Evolutionary conservation across 805 yeast species (phyloP).

Genomic region (Myxozyma mucilagina): DNA sequence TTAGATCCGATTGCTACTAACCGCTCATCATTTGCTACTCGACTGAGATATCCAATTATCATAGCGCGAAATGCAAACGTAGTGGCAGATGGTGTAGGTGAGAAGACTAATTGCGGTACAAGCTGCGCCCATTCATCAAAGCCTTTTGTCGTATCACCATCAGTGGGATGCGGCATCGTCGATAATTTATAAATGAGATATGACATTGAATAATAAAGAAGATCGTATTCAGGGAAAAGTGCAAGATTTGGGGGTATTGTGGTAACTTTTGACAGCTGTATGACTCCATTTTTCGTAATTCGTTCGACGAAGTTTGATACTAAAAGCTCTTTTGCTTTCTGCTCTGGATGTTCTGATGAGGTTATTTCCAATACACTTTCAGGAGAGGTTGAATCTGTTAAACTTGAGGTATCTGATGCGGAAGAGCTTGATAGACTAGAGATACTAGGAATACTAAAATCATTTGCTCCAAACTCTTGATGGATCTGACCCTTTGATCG

Average conservation of each 20-base stretch:
- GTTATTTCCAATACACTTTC: too few relatives aligned
- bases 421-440: too few relatives aligned
- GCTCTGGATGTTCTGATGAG: too few relatives aligned
- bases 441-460: neutral
- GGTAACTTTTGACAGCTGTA: too few relatives aligned
- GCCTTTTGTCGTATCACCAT: neutral
- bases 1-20: neutral
- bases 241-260: too few relatives aligned
- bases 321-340: too few relatives aligned
- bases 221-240: too few relatives aligned
- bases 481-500: neutral
- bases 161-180: neutral
- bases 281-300: too few relatives aligned
- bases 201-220: neutral
- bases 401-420: too few relatives aligned
- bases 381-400: too few relatives aligned
- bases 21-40: neutral
- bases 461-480: neutral
- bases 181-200: neutral
- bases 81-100: neutral
- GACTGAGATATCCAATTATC: neutral
- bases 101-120: neutral
- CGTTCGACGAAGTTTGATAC: too few relatives aligned
- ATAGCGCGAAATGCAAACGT: neutral
- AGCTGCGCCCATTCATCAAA: neutral